Evolutionary conservation across 495 filamentous ascomycete genomes (phyloP), one percentile per base, ranked within the genome.

Genomic region (Lophiostoma macrostomum): DNA sequence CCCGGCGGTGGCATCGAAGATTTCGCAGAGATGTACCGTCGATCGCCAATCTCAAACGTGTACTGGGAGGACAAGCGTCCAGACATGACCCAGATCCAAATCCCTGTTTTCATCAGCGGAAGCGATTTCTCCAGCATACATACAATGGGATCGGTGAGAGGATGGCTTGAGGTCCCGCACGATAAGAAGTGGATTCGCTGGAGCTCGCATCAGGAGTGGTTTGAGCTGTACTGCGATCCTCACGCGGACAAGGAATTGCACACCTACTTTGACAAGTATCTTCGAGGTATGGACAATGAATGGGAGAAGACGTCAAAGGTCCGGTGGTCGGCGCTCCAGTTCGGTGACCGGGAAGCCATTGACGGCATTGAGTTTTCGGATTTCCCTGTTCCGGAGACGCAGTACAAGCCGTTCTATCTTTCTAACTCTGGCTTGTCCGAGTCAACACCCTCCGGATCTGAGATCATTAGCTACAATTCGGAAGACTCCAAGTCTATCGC

Each of bases 261-360:
- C 8, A 14, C 36, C 0, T 76, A 72, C 60, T 74, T 74, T 43
- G 71, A 73, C 41, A 64, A 53, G 4, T 76, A 71, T 31, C 45
- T 73, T 22, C 69, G 68, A 22, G 69, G 66, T 2, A 54, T 65
- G 3, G 38, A 69, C 7, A 76, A 75, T 39, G 70, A 59, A 14
- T 76, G 71, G 71, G 71, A 74, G 25, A 44, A 63, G 19, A 73
- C 72, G 0, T 71, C 72, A 0, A 63, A 63, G 31, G 69, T 73
- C 0, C 70, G 71, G 27, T 31, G 44, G 51, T 34, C 43, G 5
- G 56, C 43, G 1, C 30, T 60, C 5, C 36, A 56, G 37, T 60
- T 50, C 32, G 52, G 52, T 12, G 28, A 62, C 5, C 31, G 14
- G 43, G 13, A 27, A 16, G 32, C 55, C 11, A 45, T 49, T 25